phyloP scores from a whole-genome alignment of 257 asterid species.

The Avicennia marina region DNA sequence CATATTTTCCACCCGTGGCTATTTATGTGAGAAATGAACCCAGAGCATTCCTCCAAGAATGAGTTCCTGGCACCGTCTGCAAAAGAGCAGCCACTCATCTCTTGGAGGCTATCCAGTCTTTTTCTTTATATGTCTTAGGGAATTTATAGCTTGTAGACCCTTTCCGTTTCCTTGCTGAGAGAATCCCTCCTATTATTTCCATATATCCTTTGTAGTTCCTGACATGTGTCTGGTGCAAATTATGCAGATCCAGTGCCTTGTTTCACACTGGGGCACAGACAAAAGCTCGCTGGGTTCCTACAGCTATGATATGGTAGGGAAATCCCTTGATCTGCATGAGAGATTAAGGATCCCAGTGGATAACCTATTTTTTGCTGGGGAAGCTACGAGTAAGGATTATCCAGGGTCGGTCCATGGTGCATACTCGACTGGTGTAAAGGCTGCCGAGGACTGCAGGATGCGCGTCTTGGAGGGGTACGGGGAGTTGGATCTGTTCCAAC shows the following conservation, averaged over 20 bases:
- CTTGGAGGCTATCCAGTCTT: too few relatives aligned
- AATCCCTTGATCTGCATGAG: slow-evolving; percentile 4
- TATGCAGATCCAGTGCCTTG: slow-evolving; percentile 8
- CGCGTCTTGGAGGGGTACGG: slow-evolving; percentile 82
- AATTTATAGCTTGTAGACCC: too few relatives aligned
- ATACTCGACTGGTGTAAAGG: slow-evolving; percentile 76
- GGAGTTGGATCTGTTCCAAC: slow-evolving; percentile 67
- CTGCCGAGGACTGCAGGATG: slow-evolving; percentile 92
- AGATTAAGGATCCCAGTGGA: slow-evolving; percentile 13
- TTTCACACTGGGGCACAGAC: slow-evolving; percentile 15
- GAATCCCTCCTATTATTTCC: too few relatives aligned
- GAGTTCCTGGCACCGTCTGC: too few relatives aligned
- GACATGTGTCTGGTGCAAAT: too few relatives aligned
- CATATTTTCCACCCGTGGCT: too few relatives aligned
- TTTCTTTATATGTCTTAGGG: too few relatives aligned
- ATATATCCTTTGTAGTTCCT: too few relatives aligned
- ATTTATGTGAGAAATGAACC: too few relatives aligned
- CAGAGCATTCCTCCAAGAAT: too few relatives aligned
- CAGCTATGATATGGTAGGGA: slow-evolving; percentile 11
- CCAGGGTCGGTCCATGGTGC: slow-evolving; percentile 97
- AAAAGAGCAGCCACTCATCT: too few relatives aligned
- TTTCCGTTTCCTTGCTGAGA: too few relatives aligned
- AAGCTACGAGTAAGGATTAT: slow-evolving; percentile 24
- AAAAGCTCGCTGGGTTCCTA: slow-evolving; percentile 5
- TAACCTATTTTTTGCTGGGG: slow-evolving; percentile 10